phyloP scores from a whole-genome alignment of 179 eudicot genomes.

The Actinidia polygama region DNA sequence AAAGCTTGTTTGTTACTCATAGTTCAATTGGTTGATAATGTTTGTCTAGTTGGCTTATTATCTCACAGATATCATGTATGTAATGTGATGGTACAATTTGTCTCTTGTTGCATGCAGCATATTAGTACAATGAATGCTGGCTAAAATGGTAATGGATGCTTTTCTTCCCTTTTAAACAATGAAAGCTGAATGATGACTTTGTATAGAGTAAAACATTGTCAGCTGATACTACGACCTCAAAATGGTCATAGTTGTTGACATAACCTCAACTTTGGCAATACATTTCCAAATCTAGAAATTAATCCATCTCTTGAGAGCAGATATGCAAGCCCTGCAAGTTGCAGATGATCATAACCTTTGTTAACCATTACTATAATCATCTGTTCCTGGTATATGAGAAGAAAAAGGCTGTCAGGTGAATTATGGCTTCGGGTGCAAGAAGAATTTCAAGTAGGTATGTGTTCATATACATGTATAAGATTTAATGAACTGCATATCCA shows the following conservation, averaged over 20 bases:
- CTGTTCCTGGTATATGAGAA: slow-evolving; percentile 81
- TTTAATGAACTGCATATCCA: not conserved
- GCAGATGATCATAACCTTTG: slow-evolving; percentile 1
- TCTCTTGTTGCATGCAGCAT: slow-evolving; percentile 4
- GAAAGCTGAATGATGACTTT: not conserved
- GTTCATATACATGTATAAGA: not conserved
- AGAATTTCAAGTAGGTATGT: slow-evolving; percentile 79
- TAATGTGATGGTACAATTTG: not conserved
- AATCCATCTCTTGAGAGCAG: slow-evolving; percentile 2
- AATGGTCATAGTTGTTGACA: not conserved
- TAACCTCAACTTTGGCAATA: not conserved
- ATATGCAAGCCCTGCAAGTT: not conserved
- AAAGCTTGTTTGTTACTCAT: too few species aligned
- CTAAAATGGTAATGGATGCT: not conserved
- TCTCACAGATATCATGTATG: too few species aligned
- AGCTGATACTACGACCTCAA: not conserved
- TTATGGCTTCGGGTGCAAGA: slow-evolving; percentile 82
- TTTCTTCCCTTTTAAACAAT: not conserved
- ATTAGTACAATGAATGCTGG: not conserved
- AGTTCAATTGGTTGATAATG: too few species aligned
- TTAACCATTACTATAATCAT: slow-evolving; percentile 12
- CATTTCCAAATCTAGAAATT: not conserved
- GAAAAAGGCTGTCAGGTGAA: slow-evolving; percentile 66
- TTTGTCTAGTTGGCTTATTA: too few species aligned
- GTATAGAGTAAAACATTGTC: not conserved